These are phyloP conservation scores for Rhypophila decipiens DNA, from an alignment of 495 filamentous ascomycete genomes.

Conservation along the genomic window DNA sequence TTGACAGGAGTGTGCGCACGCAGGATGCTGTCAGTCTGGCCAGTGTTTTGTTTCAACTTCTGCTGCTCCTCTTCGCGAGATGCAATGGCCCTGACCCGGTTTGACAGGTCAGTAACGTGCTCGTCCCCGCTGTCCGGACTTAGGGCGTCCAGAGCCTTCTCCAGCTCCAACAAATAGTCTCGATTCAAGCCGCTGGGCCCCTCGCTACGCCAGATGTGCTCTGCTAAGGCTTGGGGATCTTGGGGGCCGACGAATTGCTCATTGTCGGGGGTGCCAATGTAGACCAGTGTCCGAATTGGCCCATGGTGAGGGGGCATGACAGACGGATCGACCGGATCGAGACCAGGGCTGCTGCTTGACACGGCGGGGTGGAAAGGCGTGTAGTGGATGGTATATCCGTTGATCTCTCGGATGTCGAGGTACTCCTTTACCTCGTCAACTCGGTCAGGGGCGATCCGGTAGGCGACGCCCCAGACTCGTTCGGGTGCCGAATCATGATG, in stretches of 20 bases:
- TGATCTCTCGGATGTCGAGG: conserved; percentile 94
- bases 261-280: conserved; percentile 91
- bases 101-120: conserved; percentile 64
- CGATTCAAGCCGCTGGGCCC: conserved; percentile 88
- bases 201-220: conserved; percentile 67
- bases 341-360: too few relatives aligned
- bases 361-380: conserved; percentile 69
- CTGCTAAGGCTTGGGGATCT: conserved; percentile 72
- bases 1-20: conserved; percentile 17
- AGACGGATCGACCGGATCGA: conserved; percentile 14
- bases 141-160: conserved; percentile 67
- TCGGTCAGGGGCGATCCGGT: conserved; percentile 69
- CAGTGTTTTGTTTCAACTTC: conserved; percentile 12
- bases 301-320: conserved; percentile 6
- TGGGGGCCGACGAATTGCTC: conserved; percentile 86
- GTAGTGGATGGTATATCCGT: conserved; percentile 89
- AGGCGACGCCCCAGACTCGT: conserved; percentile 85
- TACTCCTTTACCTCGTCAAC: conserved; percentile 77
- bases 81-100: conserved; percentile 47
- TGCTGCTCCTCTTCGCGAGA: conserved; percentile 11
- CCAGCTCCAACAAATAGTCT: conserved; percentile 83
- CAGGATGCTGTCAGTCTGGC: conserved; percentile 16
- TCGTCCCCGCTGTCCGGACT: conserved; percentile 74
- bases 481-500: conserved; percentile 53
- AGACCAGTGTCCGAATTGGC: conserved; percentile 59